Conservation (phyloP, 2,329 filamentous ascomycete species). For the Elsinoe fawcettii region DNA sequence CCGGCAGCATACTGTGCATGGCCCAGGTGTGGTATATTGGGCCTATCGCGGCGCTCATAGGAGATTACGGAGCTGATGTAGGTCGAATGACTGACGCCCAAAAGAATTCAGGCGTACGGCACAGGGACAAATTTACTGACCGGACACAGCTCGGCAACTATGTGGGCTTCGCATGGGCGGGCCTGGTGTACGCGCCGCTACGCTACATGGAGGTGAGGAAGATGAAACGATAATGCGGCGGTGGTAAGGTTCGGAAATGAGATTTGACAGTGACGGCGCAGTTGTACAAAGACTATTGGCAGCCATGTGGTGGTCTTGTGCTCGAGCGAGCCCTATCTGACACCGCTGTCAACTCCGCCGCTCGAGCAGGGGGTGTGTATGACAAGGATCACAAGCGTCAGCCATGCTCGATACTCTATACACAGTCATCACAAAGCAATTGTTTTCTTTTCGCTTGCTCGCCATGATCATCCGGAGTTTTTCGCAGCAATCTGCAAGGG, state of each 20-base stretch:
- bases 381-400: background rate
- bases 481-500: background rate
- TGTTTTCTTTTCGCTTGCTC: background rate
- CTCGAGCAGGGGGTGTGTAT: background rate
- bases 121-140: background rate
- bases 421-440: background rate
- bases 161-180: conserved; percentile 54
- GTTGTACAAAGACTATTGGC: conserved; percentile 9
- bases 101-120: background rate
- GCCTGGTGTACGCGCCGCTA: conserved; percentile 48
- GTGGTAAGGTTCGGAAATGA: background rate
- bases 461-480: background rate
- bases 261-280: background rate
- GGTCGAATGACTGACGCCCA: conserved; percentile 24
- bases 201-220: conserved; percentile 45
- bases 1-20: conserved; percentile 54
- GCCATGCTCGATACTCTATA: background rate
- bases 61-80: conserved; percentile 51
- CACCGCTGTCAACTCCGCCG: background rate
- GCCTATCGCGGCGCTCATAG: conserved; percentile 51
- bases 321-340: background rate
- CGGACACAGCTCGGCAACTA: conserved; percentile 48
- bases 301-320: conserved; percentile 5
- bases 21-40: conserved; percentile 63
- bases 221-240: conserved; percentile 19